Conservation (phyloP, 2,329 filamentous ascomycete species). For the Monosporascus sp. region DNA sequence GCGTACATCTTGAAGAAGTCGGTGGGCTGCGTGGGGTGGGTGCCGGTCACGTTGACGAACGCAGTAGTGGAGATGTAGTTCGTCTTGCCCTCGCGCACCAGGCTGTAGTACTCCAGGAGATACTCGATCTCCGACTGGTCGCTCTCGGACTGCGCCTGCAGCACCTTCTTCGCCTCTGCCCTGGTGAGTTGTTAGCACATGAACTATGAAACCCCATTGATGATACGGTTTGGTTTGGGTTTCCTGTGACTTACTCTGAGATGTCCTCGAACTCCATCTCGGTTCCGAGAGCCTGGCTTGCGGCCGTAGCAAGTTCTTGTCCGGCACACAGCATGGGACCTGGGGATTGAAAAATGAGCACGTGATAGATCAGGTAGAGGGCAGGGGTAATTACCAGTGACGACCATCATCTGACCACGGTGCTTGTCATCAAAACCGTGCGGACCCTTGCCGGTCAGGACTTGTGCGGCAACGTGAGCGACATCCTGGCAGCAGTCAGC, state of each 20-base stretch:
- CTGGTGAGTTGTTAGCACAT: slow-evolving; percentile 6
- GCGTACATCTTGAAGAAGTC: slow-evolving; percentile 46
- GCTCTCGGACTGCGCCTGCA: slow-evolving; percentile 30
- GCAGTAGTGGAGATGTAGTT: slow-evolving; percentile 48
- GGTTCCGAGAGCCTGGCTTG: slow-evolving; percentile 37
- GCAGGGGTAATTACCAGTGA: slow-evolving; percentile 35
- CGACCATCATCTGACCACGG: slow-evolving; percentile 47
- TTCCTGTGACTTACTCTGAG: slow-evolving; percentile 30
- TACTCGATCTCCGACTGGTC: slow-evolving; percentile 40
- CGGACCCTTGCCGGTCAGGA: slow-evolving; percentile 41
- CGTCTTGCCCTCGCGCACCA: slow-evolving; percentile 48
- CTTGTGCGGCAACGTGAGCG: slow-evolving; percentile 42
- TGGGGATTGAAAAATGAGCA: slow-evolving; percentile 10
- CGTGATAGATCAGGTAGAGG: not conserved
- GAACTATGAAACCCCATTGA: not conserved
- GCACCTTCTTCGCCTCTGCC: slow-evolving; percentile 25
- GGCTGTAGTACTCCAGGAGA: slow-evolving; percentile 47
- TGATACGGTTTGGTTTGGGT: too few species aligned
- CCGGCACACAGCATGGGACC: slow-evolving; percentile 43
- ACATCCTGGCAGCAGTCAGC: slow-evolving; percentile 32
- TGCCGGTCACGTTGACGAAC: slow-evolving; percentile 44
- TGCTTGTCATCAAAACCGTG: slow-evolving; percentile 46
- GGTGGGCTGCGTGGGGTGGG: slow-evolving; percentile 39
- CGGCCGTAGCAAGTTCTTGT: slow-evolving; percentile 40
- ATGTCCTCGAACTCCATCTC: slow-evolving; percentile 43